Base-by-base conservation (phyloP, 768 basidiomycete species). In the Sporobolomyces phaffii region DNA sequence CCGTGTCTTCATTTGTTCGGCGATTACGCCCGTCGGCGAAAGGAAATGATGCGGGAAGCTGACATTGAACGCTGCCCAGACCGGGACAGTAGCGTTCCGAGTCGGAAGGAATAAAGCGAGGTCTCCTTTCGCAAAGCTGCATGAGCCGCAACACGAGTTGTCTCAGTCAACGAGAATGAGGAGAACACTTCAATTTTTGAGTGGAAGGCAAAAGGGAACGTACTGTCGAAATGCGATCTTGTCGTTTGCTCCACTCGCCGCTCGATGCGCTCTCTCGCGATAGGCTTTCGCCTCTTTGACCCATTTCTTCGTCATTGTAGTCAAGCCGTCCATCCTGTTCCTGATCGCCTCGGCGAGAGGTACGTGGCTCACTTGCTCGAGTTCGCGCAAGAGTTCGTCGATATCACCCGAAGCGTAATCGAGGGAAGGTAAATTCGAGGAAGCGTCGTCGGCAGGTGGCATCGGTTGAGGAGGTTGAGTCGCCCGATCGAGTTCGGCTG, bases 41-140 rank as follows among this genome's bases (percentile, higher is more conserved):
- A 99, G 83, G 80, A 99, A 99, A 78, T 97, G 93, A 78, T 98
- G 94, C 52, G 96, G 96, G 79, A 93, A 94, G 15, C 89, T 91
- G 13, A 97, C 89, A 78, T 98, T 99, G 80, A 98, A 99, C 14
- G 96, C 96, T 28, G 94, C 96, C 94, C 96, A 99, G 1, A 91
- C 89, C 76, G 89, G 91, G 47, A 88, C 87, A 9, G 90, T 84
- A 33, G 91, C 91, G 78, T 97, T 97, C 51, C 93, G 82, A 0
- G 96, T 99, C 2, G 96, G 96, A 18, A 99, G 80, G 79, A 99
- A 99, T 34, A 99, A 80, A 1, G 93, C 94, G 56, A 99, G 81
- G 78, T 99, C 96, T 14, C 93, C 92, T 76, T 91, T 93, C 11
- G 87, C 82, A 72, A 98, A 98, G 79, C 72, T 73, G 60, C 47